Percentiles rank a stretch among this genome's conserved stretches.
phyloP scores from a whole-genome alignment of 306 rosid species.

The Prunus padus region DNA sequence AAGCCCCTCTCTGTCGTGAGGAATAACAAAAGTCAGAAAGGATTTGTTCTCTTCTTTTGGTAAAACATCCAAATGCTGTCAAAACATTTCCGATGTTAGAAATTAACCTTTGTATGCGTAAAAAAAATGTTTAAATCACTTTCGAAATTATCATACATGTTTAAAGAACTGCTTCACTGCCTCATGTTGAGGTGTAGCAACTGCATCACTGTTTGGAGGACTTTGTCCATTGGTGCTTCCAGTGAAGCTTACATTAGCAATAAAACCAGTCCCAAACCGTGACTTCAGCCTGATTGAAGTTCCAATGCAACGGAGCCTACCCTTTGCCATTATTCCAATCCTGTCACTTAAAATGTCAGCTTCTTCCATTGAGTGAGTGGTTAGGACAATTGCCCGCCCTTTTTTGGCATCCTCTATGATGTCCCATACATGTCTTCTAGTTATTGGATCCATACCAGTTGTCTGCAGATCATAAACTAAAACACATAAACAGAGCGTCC shows the following conservation, averaged over 20 bases:
- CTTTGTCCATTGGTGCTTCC: slow-evolving; percentile 38
- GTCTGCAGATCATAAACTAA: slow-evolving; percentile 49
- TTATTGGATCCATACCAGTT: slow-evolving; percentile 95
- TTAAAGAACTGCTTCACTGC: slow-evolving; percentile 75
- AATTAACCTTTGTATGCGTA: slow-evolving; percentile 7
- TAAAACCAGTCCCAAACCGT: slow-evolving; percentile 81
- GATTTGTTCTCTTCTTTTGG: slow-evolving; percentile 80
- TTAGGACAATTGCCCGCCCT: slow-evolving; percentile 84
- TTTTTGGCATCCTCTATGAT: slow-evolving; percentile 78
- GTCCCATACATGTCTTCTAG: slow-evolving; percentile 97
- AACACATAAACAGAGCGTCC: slow-evolving; percentile 17
- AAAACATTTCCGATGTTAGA: slow-evolving; percentile 37
- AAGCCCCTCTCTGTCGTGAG: slow-evolving; percentile 75
- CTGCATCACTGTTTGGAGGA: slow-evolving; percentile 40
- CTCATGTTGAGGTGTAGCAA: slow-evolving; percentile 41
- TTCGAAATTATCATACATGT: slow-evolving; percentile 52
- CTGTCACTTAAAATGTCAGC: slow-evolving; percentile 91
- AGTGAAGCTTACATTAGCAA: slow-evolving; percentile 65
- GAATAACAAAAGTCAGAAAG: slow-evolving; percentile 72
- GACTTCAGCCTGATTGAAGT: slow-evolving; percentile 85
- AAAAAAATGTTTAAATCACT: neutral
- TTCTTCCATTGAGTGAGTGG: slow-evolving; percentile 99
- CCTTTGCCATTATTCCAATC: slow-evolving; percentile 97
- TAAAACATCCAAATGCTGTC: slow-evolving; percentile 67
- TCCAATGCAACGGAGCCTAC: slow-evolving; percentile 89